Evolutionary conservation across 2,329 filamentous ascomycete species (phyloP).

Genomic region (Colletotrichum sp.): DNA sequence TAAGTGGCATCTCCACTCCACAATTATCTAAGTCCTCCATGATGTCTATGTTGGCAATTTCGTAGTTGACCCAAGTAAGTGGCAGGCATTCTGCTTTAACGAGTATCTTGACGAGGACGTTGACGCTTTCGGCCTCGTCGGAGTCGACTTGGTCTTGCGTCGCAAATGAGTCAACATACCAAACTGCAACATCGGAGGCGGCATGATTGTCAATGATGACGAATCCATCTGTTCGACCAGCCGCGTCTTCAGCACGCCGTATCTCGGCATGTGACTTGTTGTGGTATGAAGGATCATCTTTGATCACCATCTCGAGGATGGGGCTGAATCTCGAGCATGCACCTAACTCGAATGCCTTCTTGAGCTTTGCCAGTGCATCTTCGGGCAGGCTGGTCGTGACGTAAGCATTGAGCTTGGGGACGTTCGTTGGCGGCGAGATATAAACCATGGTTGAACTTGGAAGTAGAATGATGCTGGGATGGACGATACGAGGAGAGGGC

Average conservation of each 20-base stretch:
- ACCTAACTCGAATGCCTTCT: slow-evolving; percentile 25
- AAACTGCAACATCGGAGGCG: slow-evolving; percentile 15
- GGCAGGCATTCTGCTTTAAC: slow-evolving; percentile 24
- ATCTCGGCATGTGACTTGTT: slow-evolving; percentile 25
- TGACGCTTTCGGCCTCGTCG: slow-evolving; percentile 17
- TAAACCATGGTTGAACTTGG: not conserved
- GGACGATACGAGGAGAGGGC: not conserved
- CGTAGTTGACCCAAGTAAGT: slow-evolving; percentile 25
- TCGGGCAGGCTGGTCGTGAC: not conserved
- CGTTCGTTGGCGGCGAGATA: not conserved
- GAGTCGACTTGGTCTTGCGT: slow-evolving; percentile 20
- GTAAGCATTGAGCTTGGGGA: not conserved
- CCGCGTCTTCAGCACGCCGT: slow-evolving; percentile 23
- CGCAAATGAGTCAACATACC: slow-evolving; percentile 26
- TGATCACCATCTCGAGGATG: slow-evolving; percentile 26
- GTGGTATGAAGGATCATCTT: slow-evolving; percentile 23
- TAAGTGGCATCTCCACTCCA: slow-evolving; percentile 21
- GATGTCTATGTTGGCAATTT: slow-evolving; percentile 25
- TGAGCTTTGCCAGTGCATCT: not conserved
- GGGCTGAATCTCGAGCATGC: slow-evolving; percentile 23
- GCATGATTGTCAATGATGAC: slow-evolving; percentile 24
- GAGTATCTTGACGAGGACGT: slow-evolving; percentile 26
- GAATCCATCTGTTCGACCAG: slow-evolving; percentile 22
- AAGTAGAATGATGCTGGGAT: not conserved
- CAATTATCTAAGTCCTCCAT: slow-evolving; percentile 24